phyloP scores from a whole-genome alignment of 805 yeast genomes.

The Saturnispora galanensis region DNA sequence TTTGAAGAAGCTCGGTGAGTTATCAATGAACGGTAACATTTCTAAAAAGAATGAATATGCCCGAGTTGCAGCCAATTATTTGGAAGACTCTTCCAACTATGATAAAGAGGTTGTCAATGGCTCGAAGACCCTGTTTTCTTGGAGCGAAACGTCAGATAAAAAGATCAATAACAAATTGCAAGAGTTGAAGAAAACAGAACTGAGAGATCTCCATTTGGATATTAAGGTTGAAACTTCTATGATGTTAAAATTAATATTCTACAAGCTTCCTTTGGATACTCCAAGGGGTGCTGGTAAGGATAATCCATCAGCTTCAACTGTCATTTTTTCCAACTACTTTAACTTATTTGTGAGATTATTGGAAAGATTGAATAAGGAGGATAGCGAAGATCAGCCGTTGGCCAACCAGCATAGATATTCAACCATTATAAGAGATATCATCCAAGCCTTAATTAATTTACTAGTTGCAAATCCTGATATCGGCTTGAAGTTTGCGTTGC shows the following conservation, averaged over 20 bases:
- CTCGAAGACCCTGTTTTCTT: constrained; percentile 4
- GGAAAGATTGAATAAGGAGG: constrained; percentile 31
- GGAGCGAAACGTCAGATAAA: constrained; percentile 5
- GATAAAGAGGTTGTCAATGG: constrained; percentile 2
- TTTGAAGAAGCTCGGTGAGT: constrained; percentile 19
- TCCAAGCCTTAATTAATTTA: constrained; percentile 56
- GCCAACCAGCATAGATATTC: constrained; percentile 42
- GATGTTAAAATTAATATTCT: constrained; percentile 46
- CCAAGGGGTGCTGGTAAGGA: constrained; percentile 31
- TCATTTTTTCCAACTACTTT: constrained; percentile 62
- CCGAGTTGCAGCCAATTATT: constrained; percentile 25
- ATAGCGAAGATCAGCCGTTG: constrained; percentile 12
- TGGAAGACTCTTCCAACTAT: constrained; percentile 25
- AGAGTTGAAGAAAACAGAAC: constrained; percentile 18
- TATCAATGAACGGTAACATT: constrained; percentile 24
- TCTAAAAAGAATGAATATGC: constrained; percentile 25
- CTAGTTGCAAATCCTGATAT: constrained; percentile 66
- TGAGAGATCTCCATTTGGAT: constrained; percentile 23
- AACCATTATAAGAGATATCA: constrained; percentile 50
- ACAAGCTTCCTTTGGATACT: constrained; percentile 52
- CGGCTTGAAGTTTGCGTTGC: constrained; percentile 66
- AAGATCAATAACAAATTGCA: constrained; percentile 10
- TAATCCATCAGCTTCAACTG: constrained; percentile 27
- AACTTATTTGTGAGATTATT: constrained; percentile 46
- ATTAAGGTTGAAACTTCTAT: constrained; percentile 43